Conservation (phyloP, 352 stramenopile species). For the Pythium brassicae region DNA sequence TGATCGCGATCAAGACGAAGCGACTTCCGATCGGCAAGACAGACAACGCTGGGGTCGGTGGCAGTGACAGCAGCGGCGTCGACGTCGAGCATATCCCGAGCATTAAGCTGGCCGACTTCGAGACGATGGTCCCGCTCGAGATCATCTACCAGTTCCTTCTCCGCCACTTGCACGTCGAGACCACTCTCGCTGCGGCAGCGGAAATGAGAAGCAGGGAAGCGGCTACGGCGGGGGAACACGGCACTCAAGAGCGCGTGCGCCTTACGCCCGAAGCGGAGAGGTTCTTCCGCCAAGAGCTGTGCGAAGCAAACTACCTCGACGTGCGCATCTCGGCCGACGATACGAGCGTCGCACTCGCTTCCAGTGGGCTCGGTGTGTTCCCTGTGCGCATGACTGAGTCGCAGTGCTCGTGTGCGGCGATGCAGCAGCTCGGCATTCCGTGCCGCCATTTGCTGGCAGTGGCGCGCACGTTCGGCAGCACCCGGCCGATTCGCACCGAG, state of each 20-base stretch:
- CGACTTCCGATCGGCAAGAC: conserved; percentile 36
- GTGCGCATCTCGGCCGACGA: conserved; percentile 57
- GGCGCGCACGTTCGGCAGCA: conserved; percentile 52
- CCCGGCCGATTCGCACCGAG: conserved; percentile 46
- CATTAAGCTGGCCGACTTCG: conserved; percentile 13
- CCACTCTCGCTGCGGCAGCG: conserved; percentile 1
- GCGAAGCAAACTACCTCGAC: conserved; percentile 49
- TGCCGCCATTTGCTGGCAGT: conserved; percentile 76
- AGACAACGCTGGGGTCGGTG: neutral
- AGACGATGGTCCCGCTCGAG: conserved; percentile 51
- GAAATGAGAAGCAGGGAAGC: neutral
- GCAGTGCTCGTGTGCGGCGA: conserved; percentile 63
- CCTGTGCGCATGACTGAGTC: conserved; percentile 53
- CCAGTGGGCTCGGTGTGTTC: conserved; percentile 50
- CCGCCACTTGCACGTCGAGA: conserved; percentile 40
- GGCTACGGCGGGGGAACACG: neutral
- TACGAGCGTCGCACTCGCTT: conserved; percentile 55
- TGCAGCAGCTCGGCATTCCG: conserved; percentile 73
- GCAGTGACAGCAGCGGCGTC: neutral
- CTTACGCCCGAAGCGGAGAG: conserved; percentile 60
- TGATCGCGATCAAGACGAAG: conserved; percentile 47
- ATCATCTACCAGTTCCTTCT: conserved; percentile 71
- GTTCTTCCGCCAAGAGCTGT: conserved; percentile 60
- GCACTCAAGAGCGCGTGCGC: conserved; percentile 12
- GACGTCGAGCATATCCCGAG: conserved; percentile 8